Base-by-base conservation (phyloP, 2,329 filamentous ascomycete genomes). In the Phaeosphaeria sp. region DNA sequence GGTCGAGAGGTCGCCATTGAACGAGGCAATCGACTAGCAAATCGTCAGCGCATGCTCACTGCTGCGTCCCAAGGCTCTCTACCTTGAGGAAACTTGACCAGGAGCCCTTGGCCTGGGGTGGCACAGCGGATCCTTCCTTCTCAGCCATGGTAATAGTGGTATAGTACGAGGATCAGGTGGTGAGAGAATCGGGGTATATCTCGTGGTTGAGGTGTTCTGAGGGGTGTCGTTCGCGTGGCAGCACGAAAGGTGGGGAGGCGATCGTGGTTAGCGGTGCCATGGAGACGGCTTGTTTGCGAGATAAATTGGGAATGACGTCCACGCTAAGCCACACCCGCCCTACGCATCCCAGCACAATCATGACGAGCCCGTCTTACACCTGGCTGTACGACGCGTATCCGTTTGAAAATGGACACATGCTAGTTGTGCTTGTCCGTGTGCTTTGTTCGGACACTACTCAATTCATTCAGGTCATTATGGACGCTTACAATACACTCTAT, bases 1-100 rank as follows among this genome's bases (percentile, higher is more conserved):
- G 53, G 83, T 81, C 24, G 83, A 84, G 5, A 86, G 79, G 66
- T 85, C 83, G 68, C 83, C 83, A 73, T 84, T 84, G 73, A 85
- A 83, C 7, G 82, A 83, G 9, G 83, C 79, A 46, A 85, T 81
- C 49, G 82, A 83, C 81, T 82, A 52, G 25, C 18, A 25, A 11
- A 9, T 25, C 30, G 44, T 71, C 33, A 68, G 63, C 30, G 53
- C 27, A 53, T 48, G 13, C 40, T 20, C 24, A 15, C 20, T 49
- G n/a, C 21, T 20, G 18, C 13, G 17, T 27, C 20, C 43, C 40
- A 6, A 39, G 20, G 9, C 17, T 46, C 17, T 61, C 47, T 71
- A 81, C 80, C 78, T 82, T 83, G 59, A 83, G 73, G 69, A 83
- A 83, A 57, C 79, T 80, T 20, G 77, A 75, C 81, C 81, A 83